Base-by-base conservation (phyloP, 305 asterid genomes). In the Solanum hybrid region DNA sequence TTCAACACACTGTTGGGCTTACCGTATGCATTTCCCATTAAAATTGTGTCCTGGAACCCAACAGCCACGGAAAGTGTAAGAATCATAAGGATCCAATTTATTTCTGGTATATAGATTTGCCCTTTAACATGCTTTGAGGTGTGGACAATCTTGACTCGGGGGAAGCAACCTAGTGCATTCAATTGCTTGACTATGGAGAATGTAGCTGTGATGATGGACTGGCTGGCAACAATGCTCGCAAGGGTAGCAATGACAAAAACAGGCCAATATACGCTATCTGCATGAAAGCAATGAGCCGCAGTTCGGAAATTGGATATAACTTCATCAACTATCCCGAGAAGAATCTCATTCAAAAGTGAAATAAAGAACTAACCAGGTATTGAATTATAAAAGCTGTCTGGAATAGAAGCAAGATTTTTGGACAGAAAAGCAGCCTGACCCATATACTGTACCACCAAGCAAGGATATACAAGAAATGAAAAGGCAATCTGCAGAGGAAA, bases 361-460 rank as follows among this genome's bases (percentile, higher is more conserved):
- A 67, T 89, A 24, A 90, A 85, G 89, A 90, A 93, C 96, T 92
- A 93, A 97, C 99, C 97, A 40, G 99, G 99, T 76, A 97, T 89
- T 12, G 99, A 96, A 74, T 90, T 96, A 64, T 97, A 97, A 94
- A 97, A 97, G 93, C 98, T 90, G 88, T 92, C 92, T 28, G 94
- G 93, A 87, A 96, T 92, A 20, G 96, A 94, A 75, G 90, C 7
- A 74, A 94, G 89, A 89, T 97, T 93, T 93, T 94, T 95, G 4
- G 99, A 95, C 39, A 96, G 97, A 92, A 90, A 97, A 89, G 99
- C 99, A 89, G 99, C 99, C 92, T 97, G 99, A 80, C 99, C 99
- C 99, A 97, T 97, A 92, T 97, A 97, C 92, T 97, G 99, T 93
- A 97, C 91, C 71, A 95, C 98, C 93, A 96, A 94, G 91, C 98